phyloP scores from a whole-genome alignment of 345 rosid genomes.

The Brassica rapa region DNA sequence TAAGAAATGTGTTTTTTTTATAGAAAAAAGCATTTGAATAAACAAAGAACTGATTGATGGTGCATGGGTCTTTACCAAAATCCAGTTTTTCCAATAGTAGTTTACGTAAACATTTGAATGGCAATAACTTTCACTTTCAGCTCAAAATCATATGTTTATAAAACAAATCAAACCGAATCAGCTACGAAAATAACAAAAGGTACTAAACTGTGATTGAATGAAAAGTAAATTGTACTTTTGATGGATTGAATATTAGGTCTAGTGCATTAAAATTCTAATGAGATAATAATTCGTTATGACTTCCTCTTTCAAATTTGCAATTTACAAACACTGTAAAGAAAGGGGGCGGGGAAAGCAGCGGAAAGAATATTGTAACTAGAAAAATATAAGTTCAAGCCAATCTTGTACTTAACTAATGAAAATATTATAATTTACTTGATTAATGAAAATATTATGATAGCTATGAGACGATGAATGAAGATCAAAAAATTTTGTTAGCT shows the following conservation, averaged over 20 bases:
- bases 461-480: neutral
- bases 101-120: neutral
- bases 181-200: neutral
- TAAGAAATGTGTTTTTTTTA: neutral
- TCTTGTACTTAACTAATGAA: neutral
- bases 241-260: slow-evolving; percentile 10
- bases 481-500: neutral
- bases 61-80: neutral
- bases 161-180: neutral
- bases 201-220: slow-evolving; percentile 2
- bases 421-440: neutral
- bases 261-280: neutral
- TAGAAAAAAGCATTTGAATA: neutral
- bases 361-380: neutral
- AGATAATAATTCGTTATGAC: neutral
- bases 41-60: neutral
- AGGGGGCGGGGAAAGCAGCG: neutral
- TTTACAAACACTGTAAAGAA: neutral
- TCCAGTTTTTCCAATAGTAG: neutral
- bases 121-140: neutral
- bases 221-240: neutral
- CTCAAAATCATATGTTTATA: neutral
- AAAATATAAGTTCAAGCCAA: neutral
- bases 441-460: neutral
- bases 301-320: neutral